phyloP scores from a whole-genome alignment of 768 basidiomycete species.

The Boletellus emodensis region DNA sequence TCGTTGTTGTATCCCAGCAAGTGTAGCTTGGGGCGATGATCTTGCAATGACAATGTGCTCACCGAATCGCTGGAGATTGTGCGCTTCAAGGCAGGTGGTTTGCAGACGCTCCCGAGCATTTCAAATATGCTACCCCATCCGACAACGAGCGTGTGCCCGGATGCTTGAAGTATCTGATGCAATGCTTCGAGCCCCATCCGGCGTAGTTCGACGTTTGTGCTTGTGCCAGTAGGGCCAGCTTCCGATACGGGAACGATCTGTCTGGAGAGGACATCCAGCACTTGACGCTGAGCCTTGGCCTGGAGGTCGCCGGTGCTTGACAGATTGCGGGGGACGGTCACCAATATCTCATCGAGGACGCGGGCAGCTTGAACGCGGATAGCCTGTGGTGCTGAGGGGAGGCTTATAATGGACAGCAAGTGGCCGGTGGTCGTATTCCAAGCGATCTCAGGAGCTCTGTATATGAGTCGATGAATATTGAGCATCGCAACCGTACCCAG shows the following conservation, averaged over 20 bases:
- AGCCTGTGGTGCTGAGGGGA: slow-evolving; percentile 61
- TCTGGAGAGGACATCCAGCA: slow-evolving; percentile 78
- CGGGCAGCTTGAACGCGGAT: slow-evolving; percentile 89
- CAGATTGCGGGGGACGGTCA: slow-evolving; percentile 70
- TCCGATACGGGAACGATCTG: slow-evolving; percentile 58
- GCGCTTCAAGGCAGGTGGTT: slow-evolving; percentile 39
- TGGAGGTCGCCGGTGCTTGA: slow-evolving; percentile 58
- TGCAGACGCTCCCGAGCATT: slow-evolving; percentile 88
- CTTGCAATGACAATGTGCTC: slow-evolving; percentile 37
- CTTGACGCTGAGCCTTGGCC: slow-evolving; percentile 70
- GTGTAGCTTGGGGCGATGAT: slow-evolving; percentile 39
- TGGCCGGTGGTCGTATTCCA: slow-evolving; percentile 83
- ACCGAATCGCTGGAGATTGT: slow-evolving; percentile 41
- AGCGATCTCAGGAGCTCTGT: slow-evolving; percentile 74
- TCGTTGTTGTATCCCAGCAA: slow-evolving; percentile 58
- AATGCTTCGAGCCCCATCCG: slow-evolving; percentile 87
- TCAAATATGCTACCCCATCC: slow-evolving; percentile 95
- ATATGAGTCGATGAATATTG: slow-evolving; percentile 86
- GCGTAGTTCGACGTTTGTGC: slow-evolving; percentile 68
- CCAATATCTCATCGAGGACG: slow-evolving; percentile 79
- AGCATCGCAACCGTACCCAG: slow-evolving; percentile 73
- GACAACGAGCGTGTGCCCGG: slow-evolving; percentile 85
- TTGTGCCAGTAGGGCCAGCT: slow-evolving; percentile 40
- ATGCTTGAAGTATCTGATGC: slow-evolving; percentile 85
- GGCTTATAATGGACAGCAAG: slow-evolving; percentile 71